A percentile compares a stretch with the other conserved stretches of the same genome.
Conservation (phyloP, 495 filamentous ascomycete genomes). For the Astrothelium subdiscretum region DNA sequence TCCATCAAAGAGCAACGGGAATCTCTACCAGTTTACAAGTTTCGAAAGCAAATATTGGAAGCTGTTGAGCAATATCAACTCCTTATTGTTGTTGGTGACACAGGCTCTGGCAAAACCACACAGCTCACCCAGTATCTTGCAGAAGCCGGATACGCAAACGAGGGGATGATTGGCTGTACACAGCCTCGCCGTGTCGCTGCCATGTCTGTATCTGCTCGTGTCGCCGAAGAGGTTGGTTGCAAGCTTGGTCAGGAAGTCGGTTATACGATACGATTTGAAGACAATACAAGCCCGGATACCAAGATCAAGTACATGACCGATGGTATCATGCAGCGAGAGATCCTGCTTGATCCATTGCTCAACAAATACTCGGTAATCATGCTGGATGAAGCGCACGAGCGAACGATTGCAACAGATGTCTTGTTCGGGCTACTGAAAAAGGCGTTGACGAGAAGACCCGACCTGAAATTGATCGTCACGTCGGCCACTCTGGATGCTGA, state of each 20-base stretch:
- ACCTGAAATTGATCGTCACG: conserved; percentile 91
- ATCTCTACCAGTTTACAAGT: conserved; percentile 80
- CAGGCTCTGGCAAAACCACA: conserved; percentile 94
- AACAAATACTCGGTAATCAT: conserved; percentile 91
- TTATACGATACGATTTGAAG: conserved; percentile 96
- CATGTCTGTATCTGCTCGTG: conserved; percentile 94
- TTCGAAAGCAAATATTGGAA: conserved; percentile 76
- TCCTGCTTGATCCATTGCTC: conserved; percentile 78
- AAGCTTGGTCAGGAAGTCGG: conserved; percentile 85
- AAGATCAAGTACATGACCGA: conserved; percentile 99
- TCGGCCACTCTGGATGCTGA: conserved; percentile 94
- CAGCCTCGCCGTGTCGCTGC: conserved; percentile 95
- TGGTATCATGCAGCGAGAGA: conserved; percentile 93
- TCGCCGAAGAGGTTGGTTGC: conserved; percentile 92
- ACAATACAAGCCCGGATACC: conserved; percentile 78
- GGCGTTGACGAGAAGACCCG: conserved; percentile 70
- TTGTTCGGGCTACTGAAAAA: conserved; percentile 92
- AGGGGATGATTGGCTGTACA: conserved; percentile 93
- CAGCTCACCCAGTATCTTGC: conserved; percentile 92
- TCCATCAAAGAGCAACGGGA: conserved; percentile 93
- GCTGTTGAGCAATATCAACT: conserved; percentile 82
- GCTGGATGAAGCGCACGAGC: conserved; percentile 96
- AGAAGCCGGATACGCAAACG: conserved; percentile 79
- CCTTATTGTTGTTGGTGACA: conserved; percentile 93
- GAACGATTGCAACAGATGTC: conserved; percentile 92